Evolutionary conservation across 2,329 filamentous ascomycete species (phyloP).

Genomic region (Neofusicoccum ribis): DNA sequence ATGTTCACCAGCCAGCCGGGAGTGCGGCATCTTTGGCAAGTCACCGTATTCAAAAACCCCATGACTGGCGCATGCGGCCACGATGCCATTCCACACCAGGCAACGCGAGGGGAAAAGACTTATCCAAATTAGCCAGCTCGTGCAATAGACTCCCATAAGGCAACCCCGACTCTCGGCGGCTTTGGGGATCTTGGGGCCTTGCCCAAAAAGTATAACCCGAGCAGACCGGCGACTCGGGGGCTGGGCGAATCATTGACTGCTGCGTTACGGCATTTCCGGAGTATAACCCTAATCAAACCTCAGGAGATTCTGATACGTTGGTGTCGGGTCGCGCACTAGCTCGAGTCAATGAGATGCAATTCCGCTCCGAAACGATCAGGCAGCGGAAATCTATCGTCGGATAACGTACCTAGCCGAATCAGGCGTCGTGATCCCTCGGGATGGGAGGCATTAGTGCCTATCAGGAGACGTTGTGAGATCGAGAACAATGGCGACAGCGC

Average conservation of each 20-base stretch:
- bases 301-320: not conserved
- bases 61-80: not conserved
- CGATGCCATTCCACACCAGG: not conserved
- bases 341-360: constrained; percentile 2
- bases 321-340: constrained; percentile 2
- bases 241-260: not conserved
- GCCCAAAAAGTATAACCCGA: constrained; percentile 3
- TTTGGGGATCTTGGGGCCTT: not conserved
- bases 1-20: not conserved
- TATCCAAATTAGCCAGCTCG: not conserved
- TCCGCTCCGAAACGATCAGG: constrained; percentile 1
- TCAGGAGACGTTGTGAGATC: constrained; percentile 1
- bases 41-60: not conserved
- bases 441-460: constrained; percentile 1
- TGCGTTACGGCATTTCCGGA: not conserved
- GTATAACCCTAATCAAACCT: constrained; percentile 18
- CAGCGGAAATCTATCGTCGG: constrained; percentile 2
- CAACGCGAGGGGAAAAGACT: not conserved
- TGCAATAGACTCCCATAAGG: constrained; percentile 1
- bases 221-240: not conserved
- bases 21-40: not conserved
- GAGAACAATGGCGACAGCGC: not conserved
- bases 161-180: constrained; percentile 1
- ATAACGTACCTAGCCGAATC: constrained; percentile 2
- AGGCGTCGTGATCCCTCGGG: not conserved